Base-by-base conservation (phyloP, 163 green algal species). In the Prototheca wickerhamii region DNA sequence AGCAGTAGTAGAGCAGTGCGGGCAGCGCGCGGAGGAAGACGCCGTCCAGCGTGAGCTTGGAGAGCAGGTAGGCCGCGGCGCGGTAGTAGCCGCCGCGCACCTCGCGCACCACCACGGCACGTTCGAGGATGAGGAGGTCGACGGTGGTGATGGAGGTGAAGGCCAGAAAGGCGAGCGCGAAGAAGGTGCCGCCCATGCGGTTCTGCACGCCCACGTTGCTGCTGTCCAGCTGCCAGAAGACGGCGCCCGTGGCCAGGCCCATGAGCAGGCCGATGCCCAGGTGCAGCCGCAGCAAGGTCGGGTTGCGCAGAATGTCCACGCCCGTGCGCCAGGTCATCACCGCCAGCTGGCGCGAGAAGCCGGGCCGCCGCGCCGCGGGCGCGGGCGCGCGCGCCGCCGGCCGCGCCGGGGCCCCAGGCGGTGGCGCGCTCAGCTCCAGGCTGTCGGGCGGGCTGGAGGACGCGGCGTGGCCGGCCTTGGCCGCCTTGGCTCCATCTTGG, bases 1-100 rank as follows among this genome's bases (percentile, higher is more conserved):
- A 54, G 23, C 68, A 62, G 23, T 64, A 76, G 76, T 81, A 89
- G 0, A 88, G 65, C 17, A 81, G 55, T 12, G 83, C 81, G 17
- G 84, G 84, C 61, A 91, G 51, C 23, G 73, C 69, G 55, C 84
- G 81, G 58, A 91, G 79, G 56, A 91, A 73, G 28, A 91, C 53
- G 31, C 54, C 75, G 53, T 91, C 84, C 56, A 91, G 74, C 2
- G 79, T 70, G 52, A 84, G 60, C 50, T 82, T 82, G 25, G 75
- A 70, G 17, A 82, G 42, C 7, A 86, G 67, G 76, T 91, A 90
- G 25, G 70, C 67, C 4, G 35, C 40, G 31, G 72, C 42, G 23
- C 61, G 20, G 72, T 91, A 91, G 72, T 87, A 86, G 58, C 74
- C 74, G 15, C 73, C 76, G 8, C 70, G 58, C 54, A 81, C 78